These are phyloP conservation scores for Pinus tabuliformis DNA, from an alignment of 75 land plant genomes.

Conservation along the genomic window DNA sequence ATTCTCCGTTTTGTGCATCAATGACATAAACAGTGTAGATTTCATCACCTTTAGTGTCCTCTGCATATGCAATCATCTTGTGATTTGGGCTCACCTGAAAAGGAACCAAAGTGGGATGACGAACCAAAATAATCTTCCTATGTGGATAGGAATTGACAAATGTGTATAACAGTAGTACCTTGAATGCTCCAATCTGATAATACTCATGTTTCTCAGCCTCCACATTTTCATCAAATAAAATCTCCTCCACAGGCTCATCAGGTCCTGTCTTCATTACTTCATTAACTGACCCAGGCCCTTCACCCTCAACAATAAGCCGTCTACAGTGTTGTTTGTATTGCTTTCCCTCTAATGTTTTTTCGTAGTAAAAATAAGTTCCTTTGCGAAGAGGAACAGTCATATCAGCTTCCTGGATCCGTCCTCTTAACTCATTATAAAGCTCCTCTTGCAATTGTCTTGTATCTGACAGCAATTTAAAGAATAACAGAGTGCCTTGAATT, in stretches of 20 bases:
- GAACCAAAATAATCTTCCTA: neutral
- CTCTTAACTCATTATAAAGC: constrained; percentile 73
- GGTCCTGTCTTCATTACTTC: constrained; percentile 76
- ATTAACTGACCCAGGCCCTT: constrained; percentile 58
- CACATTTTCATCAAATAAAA: constrained; percentile 88
- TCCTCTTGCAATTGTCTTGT: constrained; percentile 59
- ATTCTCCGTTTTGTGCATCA: constrained; percentile 49
- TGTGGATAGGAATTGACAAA: neutral
- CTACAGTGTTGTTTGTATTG: constrained; percentile 90
- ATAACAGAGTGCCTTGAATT: neutral
- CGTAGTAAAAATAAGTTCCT: constrained; percentile 78
- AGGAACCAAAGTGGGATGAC: neutral
- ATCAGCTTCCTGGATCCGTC: constrained; percentile 89
- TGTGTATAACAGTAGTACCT: constrained; percentile 28
- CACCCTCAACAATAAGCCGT: constrained; percentile 37
- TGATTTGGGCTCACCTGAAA: constrained; percentile 85
- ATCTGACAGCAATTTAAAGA: constrained; percentile 31
- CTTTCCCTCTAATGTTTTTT: constrained; percentile 74
- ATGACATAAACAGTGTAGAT: constrained; percentile 83
- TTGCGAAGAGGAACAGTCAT: constrained; percentile 62
- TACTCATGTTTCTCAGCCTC: constrained; percentile 65
- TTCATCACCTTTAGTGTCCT: constrained; percentile 93
- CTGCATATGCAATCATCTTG: constrained; percentile 85
- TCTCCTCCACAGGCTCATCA: constrained; percentile 65
- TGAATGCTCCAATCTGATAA: constrained; percentile 72